Conservation (phyloP, 2,329 filamentous ascomycete genomes). For the Aspergillus transmontanensis region DNA sequence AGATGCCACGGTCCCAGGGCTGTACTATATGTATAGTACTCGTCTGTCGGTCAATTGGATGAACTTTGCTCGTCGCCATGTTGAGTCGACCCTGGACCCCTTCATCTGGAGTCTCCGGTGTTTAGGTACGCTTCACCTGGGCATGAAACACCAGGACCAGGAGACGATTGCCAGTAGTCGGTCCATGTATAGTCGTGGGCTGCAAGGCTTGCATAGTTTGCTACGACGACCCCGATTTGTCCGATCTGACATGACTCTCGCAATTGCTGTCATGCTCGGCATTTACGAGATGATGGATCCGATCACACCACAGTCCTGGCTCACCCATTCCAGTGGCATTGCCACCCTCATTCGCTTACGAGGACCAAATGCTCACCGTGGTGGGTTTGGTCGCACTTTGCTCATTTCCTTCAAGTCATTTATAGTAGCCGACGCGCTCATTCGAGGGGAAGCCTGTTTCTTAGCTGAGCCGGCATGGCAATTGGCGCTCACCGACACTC, state of each 20-base stretch:
- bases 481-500: not conserved
- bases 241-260: conserved; percentile 8
- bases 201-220: not conserved
- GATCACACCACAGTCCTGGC: conserved; percentile 8
- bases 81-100: not conserved
- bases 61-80: not conserved
- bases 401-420: conserved; percentile 15
- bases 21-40: not conserved
- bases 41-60: conserved; percentile 3
- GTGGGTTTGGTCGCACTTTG: conserved; percentile 15
- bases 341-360: conserved; percentile 10
- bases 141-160: conserved; percentile 4
- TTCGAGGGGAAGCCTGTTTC: conserved; percentile 14
- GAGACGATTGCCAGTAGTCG: conserved; percentile 7
- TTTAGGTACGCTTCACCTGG: conserved; percentile 6
- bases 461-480: conserved; percentile 12
- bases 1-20: not conserved
- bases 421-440: conserved; percentile 14
- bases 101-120: conserved; percentile 9
- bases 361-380: conserved; percentile 11
- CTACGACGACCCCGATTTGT: conserved; percentile 1
- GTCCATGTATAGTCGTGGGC: conserved; percentile 8
- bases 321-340: conserved; percentile 13
- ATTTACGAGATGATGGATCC: conserved; percentile 19
- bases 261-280: conserved; percentile 4